Conservation (phyloP, 2,329 filamentous ascomycete genomes). For the Podosphaera leucotricha region DNA sequence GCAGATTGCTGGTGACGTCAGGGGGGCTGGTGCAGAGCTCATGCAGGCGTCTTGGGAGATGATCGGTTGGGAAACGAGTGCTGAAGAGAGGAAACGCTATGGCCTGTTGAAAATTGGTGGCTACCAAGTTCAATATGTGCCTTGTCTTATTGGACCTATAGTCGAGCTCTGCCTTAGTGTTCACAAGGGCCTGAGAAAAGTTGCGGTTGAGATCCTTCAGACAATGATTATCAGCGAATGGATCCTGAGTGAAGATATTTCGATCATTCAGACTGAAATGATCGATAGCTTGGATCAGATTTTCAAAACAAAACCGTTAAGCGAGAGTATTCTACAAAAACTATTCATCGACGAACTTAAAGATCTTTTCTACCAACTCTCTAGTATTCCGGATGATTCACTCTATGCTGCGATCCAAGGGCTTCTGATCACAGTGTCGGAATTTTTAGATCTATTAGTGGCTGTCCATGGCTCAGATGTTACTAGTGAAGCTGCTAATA, state of each 20-base stretch:
- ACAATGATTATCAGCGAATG: conserved; percentile 98
- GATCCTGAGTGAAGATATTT: conserved; percentile 81
- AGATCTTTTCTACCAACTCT: conserved; percentile 51
- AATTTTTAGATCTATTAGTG: conserved; percentile 73
- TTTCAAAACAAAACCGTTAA: conserved; percentile 73
- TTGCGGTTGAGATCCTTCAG: conserved; percentile 80
- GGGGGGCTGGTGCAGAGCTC: conserved; percentile 73
- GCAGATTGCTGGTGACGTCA: conserved; percentile 95
- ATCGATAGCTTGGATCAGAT: conserved; percentile 79
- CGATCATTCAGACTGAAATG: conserved; percentile 82
- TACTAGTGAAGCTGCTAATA: conserved; percentile 51
- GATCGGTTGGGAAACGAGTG: conserved; percentile 81
- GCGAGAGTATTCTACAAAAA: conserved; percentile 76
- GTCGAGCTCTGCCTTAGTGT: conserved; percentile 88
- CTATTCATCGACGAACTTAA: conserved; percentile 74
- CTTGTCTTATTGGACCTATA: conserved; percentile 70
- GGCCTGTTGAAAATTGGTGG: conserved; percentile 70
- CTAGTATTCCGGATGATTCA: conserved; percentile 41
- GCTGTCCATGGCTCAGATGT: conserved; percentile 63
- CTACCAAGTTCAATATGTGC: conserved; percentile 96
- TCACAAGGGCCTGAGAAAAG: conserved; percentile 69
- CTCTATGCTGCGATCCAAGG: conserved; percentile 55
- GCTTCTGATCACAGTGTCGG: conserved; percentile 65
- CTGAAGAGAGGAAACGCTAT: conserved; percentile 57
- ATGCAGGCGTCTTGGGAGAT: conserved; percentile 76